These are phyloP conservation scores for Rhynchosporium graminicola DNA, from an alignment of 2,329 filamentous ascomycete species.

Conservation along the genomic window DNA sequence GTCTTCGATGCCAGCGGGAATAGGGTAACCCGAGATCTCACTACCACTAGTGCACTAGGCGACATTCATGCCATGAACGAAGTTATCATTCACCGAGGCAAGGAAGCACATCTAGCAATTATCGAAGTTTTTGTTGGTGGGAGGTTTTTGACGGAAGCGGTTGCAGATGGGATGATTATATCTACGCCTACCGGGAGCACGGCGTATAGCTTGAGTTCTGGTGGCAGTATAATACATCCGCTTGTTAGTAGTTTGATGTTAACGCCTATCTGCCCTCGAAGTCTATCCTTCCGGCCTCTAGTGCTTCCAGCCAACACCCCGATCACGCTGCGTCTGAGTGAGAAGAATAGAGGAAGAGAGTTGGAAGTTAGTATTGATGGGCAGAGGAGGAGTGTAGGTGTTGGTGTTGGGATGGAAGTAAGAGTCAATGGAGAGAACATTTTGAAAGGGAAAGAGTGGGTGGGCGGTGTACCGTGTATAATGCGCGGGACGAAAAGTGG, in stretches of 20 bases:
- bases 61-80: slow-evolving; percentile 82
- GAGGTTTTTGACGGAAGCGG: slow-evolving; percentile 87
- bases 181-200: slow-evolving; percentile 94
- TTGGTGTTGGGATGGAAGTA: slow-evolving; percentile 78
- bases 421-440: slow-evolving; percentile 86
- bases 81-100: slow-evolving; percentile 87
- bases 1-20: slow-evolving; percentile 71
- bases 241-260: slow-evolving; percentile 85
- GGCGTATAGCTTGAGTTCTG: slow-evolving; percentile 90
- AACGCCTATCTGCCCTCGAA: slow-evolving; percentile 91
- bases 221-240: slow-evolving; percentile 92
- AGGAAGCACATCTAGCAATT: slow-evolving; percentile 85
- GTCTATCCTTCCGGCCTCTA: slow-evolving; percentile 86
- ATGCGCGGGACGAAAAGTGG: slow-evolving; percentile 60
- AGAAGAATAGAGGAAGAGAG: slow-evolving; percentile 74
- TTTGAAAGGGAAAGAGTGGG: slow-evolving; percentile 52
- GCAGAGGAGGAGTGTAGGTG: slow-evolving; percentile 62
- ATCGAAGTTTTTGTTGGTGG: slow-evolving; percentile 90
- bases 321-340: slow-evolving; percentile 78
- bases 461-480: slow-evolving; percentile 87
- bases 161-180: slow-evolving; percentile 92
- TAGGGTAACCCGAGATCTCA: slow-evolving; percentile 50
- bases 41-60: slow-evolving; percentile 37
- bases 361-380: slow-evolving; percentile 81
- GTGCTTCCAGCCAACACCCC: slow-evolving; percentile 85